phyloP scores from a whole-genome alignment of 768 basidiomycete species.

The Lactarius psammicola region DNA sequence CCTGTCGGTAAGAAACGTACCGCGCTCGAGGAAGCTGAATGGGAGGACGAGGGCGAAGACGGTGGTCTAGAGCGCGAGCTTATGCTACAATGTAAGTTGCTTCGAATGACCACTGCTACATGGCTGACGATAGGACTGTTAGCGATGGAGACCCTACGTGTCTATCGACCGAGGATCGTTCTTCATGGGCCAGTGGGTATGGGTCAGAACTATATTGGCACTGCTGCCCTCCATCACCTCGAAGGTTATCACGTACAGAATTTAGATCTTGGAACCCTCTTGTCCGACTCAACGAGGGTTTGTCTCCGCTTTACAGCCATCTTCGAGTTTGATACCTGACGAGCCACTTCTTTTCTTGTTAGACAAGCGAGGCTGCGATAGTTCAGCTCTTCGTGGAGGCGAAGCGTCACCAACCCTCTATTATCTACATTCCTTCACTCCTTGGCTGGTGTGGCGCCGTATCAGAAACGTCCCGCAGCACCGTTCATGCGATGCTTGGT shows the following conservation, averaged over 20 bases:
- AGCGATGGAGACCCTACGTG: conserved; percentile 90
- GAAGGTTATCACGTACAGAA: conserved; percentile 97
- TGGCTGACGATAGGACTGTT: conserved; percentile 25
- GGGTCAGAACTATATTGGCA: conserved; percentile 89
- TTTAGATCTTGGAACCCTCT: conserved; percentile 82
- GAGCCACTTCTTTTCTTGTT: not conserved
- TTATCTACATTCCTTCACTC: conserved; percentile 92
- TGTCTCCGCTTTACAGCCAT: conserved; percentile 34
- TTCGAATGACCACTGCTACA: not conserved
- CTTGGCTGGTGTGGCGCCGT: conserved; percentile 82
- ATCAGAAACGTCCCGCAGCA: conserved; percentile 78
- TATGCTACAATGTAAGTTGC: conserved; percentile 72
- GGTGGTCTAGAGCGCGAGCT: conserved; percentile 87
- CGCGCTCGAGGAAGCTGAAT: conserved; percentile 94
- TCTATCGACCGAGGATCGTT: conserved; percentile 86
- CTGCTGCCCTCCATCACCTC: conserved; percentile 87
- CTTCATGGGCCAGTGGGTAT: conserved; percentile 79
- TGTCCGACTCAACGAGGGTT: conserved; percentile 88
- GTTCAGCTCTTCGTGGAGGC: conserved; percentile 96
- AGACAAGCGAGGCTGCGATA: conserved; percentile 90
- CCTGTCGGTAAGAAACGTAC: conserved; percentile 79
- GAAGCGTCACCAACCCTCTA: conserved; percentile 93
- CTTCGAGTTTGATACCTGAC: conserved; percentile 7
- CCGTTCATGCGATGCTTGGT: conserved; percentile 88
- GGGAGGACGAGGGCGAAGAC: conserved; percentile 77